Conservation (phyloP, 495 filamentous ascomycete species). For the Saxophila tyrrhenica region DNA sequence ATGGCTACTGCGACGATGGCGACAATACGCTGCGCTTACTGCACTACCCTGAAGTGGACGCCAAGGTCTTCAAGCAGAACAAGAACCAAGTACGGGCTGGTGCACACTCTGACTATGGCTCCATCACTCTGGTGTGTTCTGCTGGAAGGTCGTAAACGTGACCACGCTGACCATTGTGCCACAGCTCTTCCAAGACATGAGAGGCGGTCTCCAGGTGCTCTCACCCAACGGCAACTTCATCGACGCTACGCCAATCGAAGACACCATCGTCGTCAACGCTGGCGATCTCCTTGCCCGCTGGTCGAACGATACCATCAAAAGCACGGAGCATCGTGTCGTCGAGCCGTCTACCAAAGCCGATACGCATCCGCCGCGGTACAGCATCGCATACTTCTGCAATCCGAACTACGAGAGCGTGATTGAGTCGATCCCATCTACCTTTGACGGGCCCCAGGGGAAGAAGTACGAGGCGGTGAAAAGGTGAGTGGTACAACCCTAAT, state of each 20-base stretch:
- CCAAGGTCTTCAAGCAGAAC: constrained; percentile 50
- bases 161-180: neutral
- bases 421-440: constrained; percentile 81
- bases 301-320: constrained; percentile 83
- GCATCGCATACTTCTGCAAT: constrained; percentile 78
- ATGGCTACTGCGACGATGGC: constrained; percentile 55
- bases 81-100: constrained; percentile 70
- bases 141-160: neutral
- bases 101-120: constrained; percentile 74
- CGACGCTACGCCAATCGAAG: constrained; percentile 69
- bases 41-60: constrained; percentile 68
- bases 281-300: constrained; percentile 81
- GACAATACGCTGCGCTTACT: constrained; percentile 85
- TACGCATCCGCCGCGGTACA: constrained; percentile 52
- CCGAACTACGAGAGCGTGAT: constrained; percentile 70
- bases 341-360: constrained; percentile 51
- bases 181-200: constrained; percentile 73
- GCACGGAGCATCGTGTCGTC: constrained; percentile 80
- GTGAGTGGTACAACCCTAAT: neutral
- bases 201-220: constrained; percentile 76
- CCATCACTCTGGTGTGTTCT: constrained; percentile 1
- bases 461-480: constrained; percentile 66
- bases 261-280: constrained; percentile 82
- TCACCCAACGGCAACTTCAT: constrained; percentile 68
- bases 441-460: constrained; percentile 50